Conservation (phyloP, 2,329 filamentous ascomycete genomes). For the Cercospora berteroae region DNA sequence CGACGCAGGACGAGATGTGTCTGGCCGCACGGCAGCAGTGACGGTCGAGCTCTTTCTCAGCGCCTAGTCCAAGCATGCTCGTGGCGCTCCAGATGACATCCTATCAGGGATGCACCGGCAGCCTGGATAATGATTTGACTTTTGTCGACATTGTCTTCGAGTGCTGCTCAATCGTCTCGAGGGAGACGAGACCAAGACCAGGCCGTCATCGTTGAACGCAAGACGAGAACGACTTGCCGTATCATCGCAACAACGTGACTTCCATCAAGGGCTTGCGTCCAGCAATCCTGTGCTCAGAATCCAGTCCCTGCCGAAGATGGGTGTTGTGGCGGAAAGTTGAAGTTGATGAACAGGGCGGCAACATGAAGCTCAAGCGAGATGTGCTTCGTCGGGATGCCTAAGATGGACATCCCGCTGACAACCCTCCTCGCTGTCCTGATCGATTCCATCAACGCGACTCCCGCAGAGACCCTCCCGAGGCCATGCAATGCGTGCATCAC, state of each 20-base stretch:
- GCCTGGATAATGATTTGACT: too few species aligned
- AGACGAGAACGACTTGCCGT: not conserved
- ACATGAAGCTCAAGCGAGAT: not conserved
- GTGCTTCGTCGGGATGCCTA: not conserved
- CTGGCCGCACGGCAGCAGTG: too few species aligned
- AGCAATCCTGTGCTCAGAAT: not conserved
- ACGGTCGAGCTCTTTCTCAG: not conserved
- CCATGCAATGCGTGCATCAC: not conserved
- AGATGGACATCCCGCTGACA: not conserved
- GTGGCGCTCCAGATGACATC: not conserved
- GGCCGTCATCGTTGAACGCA: not conserved
- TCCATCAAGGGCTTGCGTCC: not conserved
- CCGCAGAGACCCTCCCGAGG: not conserved
- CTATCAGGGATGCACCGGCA: not conserved
- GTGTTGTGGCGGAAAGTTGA: not conserved
- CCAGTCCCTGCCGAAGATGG: not conserved
- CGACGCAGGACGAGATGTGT: not conserved
- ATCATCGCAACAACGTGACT: not conserved
- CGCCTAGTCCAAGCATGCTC: not conserved
- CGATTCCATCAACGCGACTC: not conserved
- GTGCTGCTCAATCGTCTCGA: not conserved
- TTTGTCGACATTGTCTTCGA: too few species aligned
- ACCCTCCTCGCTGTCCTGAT: not conserved
- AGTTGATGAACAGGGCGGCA: not conserved
- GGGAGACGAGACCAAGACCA: not conserved